phyloP scores from a whole-genome alignment of 1,284 basidiomycete genomes.

The Trametes hirsuta region DNA sequence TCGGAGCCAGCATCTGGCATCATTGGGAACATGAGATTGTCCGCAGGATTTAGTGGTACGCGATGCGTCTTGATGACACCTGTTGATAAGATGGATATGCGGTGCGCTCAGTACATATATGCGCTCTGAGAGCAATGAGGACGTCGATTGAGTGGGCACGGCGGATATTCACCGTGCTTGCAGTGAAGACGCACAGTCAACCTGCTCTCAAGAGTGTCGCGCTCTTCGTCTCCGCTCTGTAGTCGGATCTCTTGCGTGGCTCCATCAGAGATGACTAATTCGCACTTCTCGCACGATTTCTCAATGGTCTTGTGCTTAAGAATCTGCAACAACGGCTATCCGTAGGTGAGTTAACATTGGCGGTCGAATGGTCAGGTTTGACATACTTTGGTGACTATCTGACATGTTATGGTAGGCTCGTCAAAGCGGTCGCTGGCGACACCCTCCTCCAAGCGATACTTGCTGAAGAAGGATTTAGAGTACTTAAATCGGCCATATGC shows the following conservation, averaged over 20 bases:
- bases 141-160: not conserved
- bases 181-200: conserved; percentile 74
- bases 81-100: conserved; percentile 33
- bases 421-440: conserved; percentile 17
- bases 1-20: conserved; percentile 55
- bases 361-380: not conserved
- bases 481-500: conserved; percentile 83
- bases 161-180: conserved; percentile 65
- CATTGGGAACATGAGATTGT: conserved; percentile 62
- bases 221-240: conserved; percentile 47
- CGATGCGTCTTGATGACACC: conserved; percentile 82
- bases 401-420: conserved; percentile 45
- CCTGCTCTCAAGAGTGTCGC: conserved; percentile 69
- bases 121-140: not conserved
- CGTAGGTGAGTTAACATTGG: not conserved
- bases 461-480: conserved; percentile 66
- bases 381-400: conserved; percentile 68
- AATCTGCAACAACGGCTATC: conserved; percentile 70
- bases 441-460: conserved; percentile 51
- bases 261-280: conserved; percentile 68
- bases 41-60: conserved; percentile 59
- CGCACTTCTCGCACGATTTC: conserved; percentile 75
- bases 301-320: conserved; percentile 74
- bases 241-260: conserved; percentile 23
- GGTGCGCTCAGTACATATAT: conserved; percentile 8